Base-by-base conservation (phyloP, 108 stramenopile species). In the Nannochloropsis gaditana region DNA sequence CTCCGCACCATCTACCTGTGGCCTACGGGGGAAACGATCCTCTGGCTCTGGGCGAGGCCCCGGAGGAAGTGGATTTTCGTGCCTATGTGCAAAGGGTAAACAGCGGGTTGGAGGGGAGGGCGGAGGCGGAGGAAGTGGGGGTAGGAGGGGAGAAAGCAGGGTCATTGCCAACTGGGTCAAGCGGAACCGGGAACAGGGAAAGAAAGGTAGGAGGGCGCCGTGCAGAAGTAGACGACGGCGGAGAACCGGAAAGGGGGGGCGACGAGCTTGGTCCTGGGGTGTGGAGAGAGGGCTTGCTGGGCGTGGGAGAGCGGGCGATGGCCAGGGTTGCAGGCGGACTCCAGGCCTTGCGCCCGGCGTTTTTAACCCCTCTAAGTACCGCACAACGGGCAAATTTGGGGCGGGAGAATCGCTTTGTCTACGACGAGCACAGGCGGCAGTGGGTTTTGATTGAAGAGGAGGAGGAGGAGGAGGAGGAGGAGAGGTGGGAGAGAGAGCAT, bases 391-490 rank as follows among this genome's bases (percentile, higher is more conserved):
- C 87, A n/a, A 50, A 87, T 43, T 80, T 87, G 9, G 87, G 87
- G 2, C 42, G 83, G 21, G 87, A 87, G 87, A 87, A 87, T 17
- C 21, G 83, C 9, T 87, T 87, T 43, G 83, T 80, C 83, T 87
- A 87, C 45, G 83, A 84, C 45, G 9, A 45, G 43, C 59, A 45
- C 41, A 79, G 45, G 83, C 83, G 83, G 21, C 80, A 45, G 1
- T 87, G 87, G 87, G 83, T 87, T 50, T 80, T 87, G 17, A 83
- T 79, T 43, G 82, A 79, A 41, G 83, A 17, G 0, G 50, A 19
- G 43, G 43, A 44, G 21, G 83, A 42, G 11, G 41, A 42, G 21
- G 43, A 21, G 42, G 73, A 43, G 21, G 19, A 43, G 9, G 43
- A n/a, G 19, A 82, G 43, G 41, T 79, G 19, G 41, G 43, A 31